Evolutionary conservation across 2,329 filamentous ascomycete species (phyloP), one percentile per base, ranked within the genome.

Genomic region (Monosporascus sp.): DNA sequence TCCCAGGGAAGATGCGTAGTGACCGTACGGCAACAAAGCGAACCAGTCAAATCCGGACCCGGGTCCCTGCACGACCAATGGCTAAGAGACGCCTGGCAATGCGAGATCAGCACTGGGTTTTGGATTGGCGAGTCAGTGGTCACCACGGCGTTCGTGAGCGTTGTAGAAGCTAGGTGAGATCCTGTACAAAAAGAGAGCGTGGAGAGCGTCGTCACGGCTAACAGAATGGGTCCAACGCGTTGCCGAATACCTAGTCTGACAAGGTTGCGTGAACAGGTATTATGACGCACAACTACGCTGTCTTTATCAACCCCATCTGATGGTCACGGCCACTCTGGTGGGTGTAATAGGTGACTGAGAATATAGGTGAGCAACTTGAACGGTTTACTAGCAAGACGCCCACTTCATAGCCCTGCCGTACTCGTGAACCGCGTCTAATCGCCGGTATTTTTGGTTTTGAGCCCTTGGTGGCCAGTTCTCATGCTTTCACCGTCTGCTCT

Each of bases 1-100:
- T 56, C 54, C 49, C 48, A 62, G 51, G 47, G 52, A 56, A 61
- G 58, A 45, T 55, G 57, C 56, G 59, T 56, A 58, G 66, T 60
- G 64, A 64, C 64, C 62, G 64, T 64, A 65, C 31, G 66, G 68
- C 66, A 69, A 65, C 60, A 63, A 61, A 64, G 61, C 64, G 62
- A 66, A 68, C 72, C 73, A 75, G 68, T 74, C 66, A 74, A 62
- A 64, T 61, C 58, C 62, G 65, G 54, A 67, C 57, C 61, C 58
- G 52, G 61, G 65, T 66, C 63, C 66, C 66, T 66, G 65, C 57
- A 59, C 65, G 66, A 56, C 68, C 65, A 73, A 68, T 75, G 73
- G 73, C 65, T 63, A 61, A 58, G 56, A 58, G 52, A 54, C 51
- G 61, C 60, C 61, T 57, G 63, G 57, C 62, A 66, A 66, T 67